phyloP scores from a whole-genome alignment of 176 grass and related monocot species.

The Pontederia crassipes region DNA sequence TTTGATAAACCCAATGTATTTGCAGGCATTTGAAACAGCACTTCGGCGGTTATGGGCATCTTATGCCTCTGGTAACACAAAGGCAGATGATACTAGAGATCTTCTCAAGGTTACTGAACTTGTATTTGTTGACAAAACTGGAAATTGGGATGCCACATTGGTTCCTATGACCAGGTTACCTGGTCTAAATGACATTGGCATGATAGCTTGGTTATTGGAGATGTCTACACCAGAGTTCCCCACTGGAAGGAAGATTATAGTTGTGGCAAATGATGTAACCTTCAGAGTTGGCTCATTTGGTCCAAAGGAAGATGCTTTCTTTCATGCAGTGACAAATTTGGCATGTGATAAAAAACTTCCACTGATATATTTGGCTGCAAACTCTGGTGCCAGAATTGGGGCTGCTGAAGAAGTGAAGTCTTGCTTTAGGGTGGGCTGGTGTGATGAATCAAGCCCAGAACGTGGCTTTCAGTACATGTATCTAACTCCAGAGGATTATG shows the following conservation, averaged over 20 bases:
- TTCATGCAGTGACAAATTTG: slow-evolving; percentile 81
- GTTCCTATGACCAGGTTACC: slow-evolving; percentile 52
- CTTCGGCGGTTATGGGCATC: slow-evolving; percentile 70
- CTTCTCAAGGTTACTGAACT: slow-evolving; percentile 69
- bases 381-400: slow-evolving; percentile 85
- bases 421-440: slow-evolving; percentile 90
- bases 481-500: slow-evolving; percentile 73
- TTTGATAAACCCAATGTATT: slow-evolving; percentile 14
- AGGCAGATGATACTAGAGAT: slow-evolving; percentile 35
- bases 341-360: slow-evolving; percentile 87
- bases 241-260: slow-evolving; percentile 76
- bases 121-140: slow-evolving; percentile 51
- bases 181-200: slow-evolving; percentile 71
- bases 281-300: slow-evolving; percentile 93
- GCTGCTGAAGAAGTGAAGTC: slow-evolving; percentile 92
- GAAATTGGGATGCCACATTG: slow-evolving; percentile 68
- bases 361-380: slow-evolving; percentile 89
- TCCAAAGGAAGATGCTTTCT: slow-evolving; percentile 95
- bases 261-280: slow-evolving; percentile 91
- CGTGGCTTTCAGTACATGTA: slow-evolving; percentile 97
- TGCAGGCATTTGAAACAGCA: slow-evolving; percentile 91
- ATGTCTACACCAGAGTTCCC: slow-evolving; percentile 88
- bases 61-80: slow-evolving; percentile 24
- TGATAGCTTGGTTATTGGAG: slow-evolving; percentile 95
- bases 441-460: slow-evolving; percentile 73